phyloP scores from a whole-genome alignment of 2,329 filamentous ascomycete species.

The Paecilomyces variotii region DNA sequence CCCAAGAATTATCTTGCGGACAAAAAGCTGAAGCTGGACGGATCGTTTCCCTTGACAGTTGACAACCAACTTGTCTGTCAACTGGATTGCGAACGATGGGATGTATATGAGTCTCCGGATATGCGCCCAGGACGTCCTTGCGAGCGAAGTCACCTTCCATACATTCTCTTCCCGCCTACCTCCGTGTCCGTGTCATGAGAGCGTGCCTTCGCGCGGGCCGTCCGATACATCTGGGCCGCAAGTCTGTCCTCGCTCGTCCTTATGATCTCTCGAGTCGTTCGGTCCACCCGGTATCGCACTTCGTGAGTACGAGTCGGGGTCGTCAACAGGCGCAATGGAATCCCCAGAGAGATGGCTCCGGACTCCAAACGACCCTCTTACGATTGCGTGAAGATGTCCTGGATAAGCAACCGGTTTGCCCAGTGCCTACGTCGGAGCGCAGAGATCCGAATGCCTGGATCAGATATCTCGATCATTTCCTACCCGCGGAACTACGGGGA shows the following conservation, averaged over 20 bases:
- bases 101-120: conserved; percentile 13
- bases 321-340: conserved; percentile 13
- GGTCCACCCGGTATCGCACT: background rate
- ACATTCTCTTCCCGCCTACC: conserved; percentile 17
- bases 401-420: conserved; percentile 7
- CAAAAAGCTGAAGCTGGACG: background rate
- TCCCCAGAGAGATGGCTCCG: conserved; percentile 12
- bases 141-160: conserved; percentile 20
- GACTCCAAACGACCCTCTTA: background rate
- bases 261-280: conserved; percentile 2
- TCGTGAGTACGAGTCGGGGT: conserved; percentile 1
- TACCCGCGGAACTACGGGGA: conserved; percentile 19
- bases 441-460: conserved; percentile 26
- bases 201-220: conserved; percentile 29
- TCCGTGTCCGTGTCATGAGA: conserved; percentile 34
- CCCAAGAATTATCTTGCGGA: background rate
- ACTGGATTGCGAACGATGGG: background rate
- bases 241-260: conserved; percentile 11
- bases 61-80: background rate
- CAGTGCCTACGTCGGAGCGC: conserved; percentile 12
- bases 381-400: conserved; percentile 11
- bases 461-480: conserved; percentile 23
- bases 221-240: conserved; percentile 26
- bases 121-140: conserved; percentile 18
- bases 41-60: background rate